These are phyloP conservation scores for Mucor mucedo DNA, from an alignment of 371 early-diverging fungal genomes.

Conservation along the genomic window DNA sequence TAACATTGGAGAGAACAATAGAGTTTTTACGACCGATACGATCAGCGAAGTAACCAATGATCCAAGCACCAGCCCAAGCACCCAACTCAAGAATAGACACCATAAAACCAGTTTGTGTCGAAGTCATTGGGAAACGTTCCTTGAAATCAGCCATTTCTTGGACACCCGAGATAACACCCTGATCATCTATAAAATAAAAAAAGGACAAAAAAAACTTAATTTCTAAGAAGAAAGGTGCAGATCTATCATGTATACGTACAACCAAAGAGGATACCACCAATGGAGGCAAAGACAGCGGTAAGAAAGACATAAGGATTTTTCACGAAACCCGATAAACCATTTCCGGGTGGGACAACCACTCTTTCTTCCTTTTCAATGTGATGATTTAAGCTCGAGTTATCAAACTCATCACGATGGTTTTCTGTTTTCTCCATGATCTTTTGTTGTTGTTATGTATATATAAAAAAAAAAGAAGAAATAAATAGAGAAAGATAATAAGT, in stretches of 20 bases:
- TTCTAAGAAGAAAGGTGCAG: too few species aligned
- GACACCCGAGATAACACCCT: slow-evolving; percentile 54
- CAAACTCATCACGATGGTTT: slow-evolving; percentile 5
- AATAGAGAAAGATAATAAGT: not conserved
- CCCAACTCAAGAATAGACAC: slow-evolving; percentile 67
- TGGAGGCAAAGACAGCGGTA: slow-evolving; percentile 50
- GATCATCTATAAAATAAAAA: slow-evolving; percentile 35
- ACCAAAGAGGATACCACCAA: slow-evolving; percentile 54
- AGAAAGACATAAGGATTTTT: slow-evolving; percentile 48
- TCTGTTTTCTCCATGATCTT: too few species aligned
- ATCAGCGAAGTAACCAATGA: slow-evolving; percentile 67
- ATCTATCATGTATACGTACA: slow-evolving; percentile 23
- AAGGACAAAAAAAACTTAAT: not conserved
- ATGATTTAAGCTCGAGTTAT: not conserved
- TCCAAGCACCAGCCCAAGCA: slow-evolving; percentile 58
- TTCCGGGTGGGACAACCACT: not conserved
- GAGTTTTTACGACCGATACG: slow-evolving; percentile 70
- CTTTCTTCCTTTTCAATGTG: not conserved
- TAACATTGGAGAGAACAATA: slow-evolving; percentile 64
- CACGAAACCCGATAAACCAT: slow-evolving; percentile 40
- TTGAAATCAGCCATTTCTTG: slow-evolving; percentile 48
- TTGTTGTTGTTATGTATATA: not conserved
- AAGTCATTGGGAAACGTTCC: slow-evolving; percentile 34
- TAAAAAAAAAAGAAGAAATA: not conserved
- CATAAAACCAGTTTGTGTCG: slow-evolving; percentile 45